Percentiles rank a stretch among this genome's conserved stretches.
Conservation (phyloP, 2,329 filamentous ascomycete species). For the Zymoseptoria passerinii region DNA sequence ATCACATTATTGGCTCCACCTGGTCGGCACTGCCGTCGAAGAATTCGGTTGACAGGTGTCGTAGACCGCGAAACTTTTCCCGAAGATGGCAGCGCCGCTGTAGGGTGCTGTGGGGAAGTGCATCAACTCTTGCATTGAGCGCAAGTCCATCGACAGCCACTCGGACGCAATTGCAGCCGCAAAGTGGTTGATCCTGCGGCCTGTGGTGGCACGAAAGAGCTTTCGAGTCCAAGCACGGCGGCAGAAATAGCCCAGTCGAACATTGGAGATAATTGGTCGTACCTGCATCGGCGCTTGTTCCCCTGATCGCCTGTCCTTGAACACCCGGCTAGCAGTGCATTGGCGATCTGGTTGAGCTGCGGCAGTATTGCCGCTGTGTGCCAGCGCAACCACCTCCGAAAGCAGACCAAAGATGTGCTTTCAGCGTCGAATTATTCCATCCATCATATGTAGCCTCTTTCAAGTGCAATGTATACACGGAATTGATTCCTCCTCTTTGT, state of each 20-base stretch:
- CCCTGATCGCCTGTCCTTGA: slow-evolving; percentile 11
- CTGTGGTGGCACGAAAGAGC: slow-evolving; percentile 2
- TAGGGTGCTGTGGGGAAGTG: slow-evolving; percentile 6
- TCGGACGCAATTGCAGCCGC: slow-evolving; percentile 14
- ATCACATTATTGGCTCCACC: neutral
- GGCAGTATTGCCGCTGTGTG: slow-evolving; percentile 6
- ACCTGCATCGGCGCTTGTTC: slow-evolving; percentile 15
- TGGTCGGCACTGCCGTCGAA: neutral
- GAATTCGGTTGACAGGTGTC: neutral
- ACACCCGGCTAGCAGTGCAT: slow-evolving; percentile 16
- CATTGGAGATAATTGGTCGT: slow-evolving; percentile 18
- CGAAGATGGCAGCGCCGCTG: slow-evolving; percentile 9
- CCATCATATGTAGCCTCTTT: neutral
- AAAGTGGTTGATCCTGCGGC: neutral
- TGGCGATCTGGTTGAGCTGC: slow-evolving; percentile 14
- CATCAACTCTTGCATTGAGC: neutral
- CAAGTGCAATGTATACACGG: neutral
- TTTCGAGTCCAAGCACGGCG: slow-evolving; percentile 3
- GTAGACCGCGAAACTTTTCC: slow-evolving; percentile 3
- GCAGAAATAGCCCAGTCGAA: slow-evolving; percentile 8
- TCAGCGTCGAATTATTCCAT: neutral
- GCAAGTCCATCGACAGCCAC: neutral
- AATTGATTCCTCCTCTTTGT: neutral
- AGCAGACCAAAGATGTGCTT: neutral
- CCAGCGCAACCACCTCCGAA: neutral